Conservation (phyloP, 805 yeast genomes). For the Pichia scutulata region DNA sequence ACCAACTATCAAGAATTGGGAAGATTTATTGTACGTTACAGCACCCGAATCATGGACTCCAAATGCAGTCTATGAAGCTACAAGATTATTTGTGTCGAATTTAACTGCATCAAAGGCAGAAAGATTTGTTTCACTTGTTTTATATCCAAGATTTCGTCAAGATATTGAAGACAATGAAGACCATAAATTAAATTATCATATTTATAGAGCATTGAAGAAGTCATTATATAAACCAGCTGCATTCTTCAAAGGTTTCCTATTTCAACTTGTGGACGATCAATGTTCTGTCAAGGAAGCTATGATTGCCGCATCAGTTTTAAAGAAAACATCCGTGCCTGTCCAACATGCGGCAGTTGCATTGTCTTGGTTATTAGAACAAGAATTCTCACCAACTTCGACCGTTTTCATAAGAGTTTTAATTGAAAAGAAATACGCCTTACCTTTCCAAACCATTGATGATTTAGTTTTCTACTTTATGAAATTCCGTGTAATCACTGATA, state of each 20-base stretch:
- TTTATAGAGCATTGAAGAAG: constrained; percentile 87
- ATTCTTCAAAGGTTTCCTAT: constrained; percentile 90
- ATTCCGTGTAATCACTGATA: constrained; percentile 58
- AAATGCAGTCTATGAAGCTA: constrained; percentile 89
- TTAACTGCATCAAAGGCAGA: constrained; percentile 84
- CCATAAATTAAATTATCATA: constrained; percentile 81
- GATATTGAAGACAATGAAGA: constrained; percentile 67
- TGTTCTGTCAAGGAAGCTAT: constrained; percentile 92
- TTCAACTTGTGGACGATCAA: constrained; percentile 82
- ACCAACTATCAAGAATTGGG: constrained; percentile 92
- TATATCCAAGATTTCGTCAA: constrained; percentile 64
- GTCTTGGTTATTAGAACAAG: constrained; percentile 72
- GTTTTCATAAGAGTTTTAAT: constrained; percentile 83
- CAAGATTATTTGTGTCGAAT: constrained; percentile 87
- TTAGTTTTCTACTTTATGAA: constrained; percentile 90
- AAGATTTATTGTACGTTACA: constrained; percentile 86
- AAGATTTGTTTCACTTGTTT: constrained; percentile 60
- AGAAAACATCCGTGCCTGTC: constrained; percentile 87
- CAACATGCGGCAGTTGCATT: constrained; percentile 95
- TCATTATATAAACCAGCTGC: constrained; percentile 96
- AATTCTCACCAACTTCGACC: constrained; percentile 81
- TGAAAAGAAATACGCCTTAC: constrained; percentile 94
- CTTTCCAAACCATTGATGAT: constrained; percentile 93
- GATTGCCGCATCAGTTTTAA: constrained; percentile 84
- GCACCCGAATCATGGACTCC: constrained; percentile 94